Conservation (phyloP, 2,329 filamentous ascomycete genomes). For the Diaporthe velutina region DNA sequence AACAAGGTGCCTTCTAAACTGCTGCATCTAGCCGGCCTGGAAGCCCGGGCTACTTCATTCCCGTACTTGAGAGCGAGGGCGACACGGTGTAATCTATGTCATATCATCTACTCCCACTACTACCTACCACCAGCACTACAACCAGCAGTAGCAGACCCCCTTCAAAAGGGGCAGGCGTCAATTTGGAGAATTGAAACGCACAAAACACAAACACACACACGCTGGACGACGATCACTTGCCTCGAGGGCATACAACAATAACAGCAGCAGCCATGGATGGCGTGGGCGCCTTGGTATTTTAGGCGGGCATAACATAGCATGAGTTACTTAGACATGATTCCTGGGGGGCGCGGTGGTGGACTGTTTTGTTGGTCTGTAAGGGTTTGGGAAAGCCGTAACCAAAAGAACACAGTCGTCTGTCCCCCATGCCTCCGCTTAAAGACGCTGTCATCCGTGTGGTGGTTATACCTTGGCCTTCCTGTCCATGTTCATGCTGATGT, state of each 20-base stretch:
- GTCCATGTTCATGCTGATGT: neutral
- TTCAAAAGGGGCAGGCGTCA: slow-evolving; percentile 9
- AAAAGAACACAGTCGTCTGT: neutral
- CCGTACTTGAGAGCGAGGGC: slow-evolving; percentile 19
- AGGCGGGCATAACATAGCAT: slow-evolving; percentile 12
- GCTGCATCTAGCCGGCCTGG: slow-evolving; percentile 8
- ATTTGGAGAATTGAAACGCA: slow-evolving; percentile 22
- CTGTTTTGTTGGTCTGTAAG: neutral
- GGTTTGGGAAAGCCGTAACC: neutral
- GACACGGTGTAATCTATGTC: slow-evolving; percentile 11
- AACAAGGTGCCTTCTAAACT: neutral
- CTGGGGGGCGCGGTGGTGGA: neutral
- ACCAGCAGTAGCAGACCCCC: slow-evolving; percentile 14
- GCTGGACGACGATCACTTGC: slow-evolving; percentile 11
- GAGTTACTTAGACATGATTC: neutral
- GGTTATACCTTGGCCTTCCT: neutral
- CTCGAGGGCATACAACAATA: neutral
- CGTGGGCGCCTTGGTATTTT: slow-evolving; percentile 2
- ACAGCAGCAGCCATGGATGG: neutral
- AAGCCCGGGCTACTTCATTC: neutral
- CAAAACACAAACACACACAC: neutral
- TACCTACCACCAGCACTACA: neutral
- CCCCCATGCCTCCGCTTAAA: neutral
- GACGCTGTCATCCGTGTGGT: neutral
- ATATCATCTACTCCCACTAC: slow-evolving; percentile 11